A percentile compares a stretch with the other conserved stretches of the same genome.
Conservation (phyloP, 73 alveolate genomes). For the Blepharisma stoltei region DNA sequence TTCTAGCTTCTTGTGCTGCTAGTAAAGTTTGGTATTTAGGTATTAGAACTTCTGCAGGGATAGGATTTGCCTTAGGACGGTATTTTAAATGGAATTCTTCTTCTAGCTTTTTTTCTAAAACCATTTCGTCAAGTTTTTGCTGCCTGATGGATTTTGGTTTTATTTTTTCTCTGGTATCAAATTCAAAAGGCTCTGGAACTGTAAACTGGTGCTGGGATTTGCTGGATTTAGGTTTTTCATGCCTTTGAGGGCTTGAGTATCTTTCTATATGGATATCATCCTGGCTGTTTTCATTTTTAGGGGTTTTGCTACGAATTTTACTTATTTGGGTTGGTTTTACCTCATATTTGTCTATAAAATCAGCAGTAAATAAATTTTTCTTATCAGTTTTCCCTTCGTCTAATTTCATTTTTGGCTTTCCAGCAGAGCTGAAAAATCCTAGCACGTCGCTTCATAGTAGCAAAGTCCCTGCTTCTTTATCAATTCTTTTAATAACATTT, state of each 20-base stretch:
- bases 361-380: neutral
- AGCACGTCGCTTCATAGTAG: neutral
- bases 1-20: constrained; percentile 52
- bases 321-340: neutral
- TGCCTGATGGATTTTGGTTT: constrained; percentile 50
- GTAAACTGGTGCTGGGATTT: constrained; percentile 29
- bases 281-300: no score
- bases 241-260: no score
- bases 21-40: constrained; percentile 51
- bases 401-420: neutral
- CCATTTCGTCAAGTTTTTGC: constrained; percentile 52
- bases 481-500: neutral
- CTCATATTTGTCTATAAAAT: neutral
- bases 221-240: no score
- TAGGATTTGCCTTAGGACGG: constrained; percentile 46
- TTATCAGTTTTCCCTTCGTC: neutral
- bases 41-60: constrained; percentile 52
- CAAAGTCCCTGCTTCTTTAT: constrained; percentile 1
- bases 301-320: no score
- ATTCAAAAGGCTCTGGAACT: constrained; percentile 61
- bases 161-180: constrained; percentile 54
- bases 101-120: constrained; percentile 44
- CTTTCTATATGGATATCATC: no score
- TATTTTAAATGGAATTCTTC: constrained; percentile 49
- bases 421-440: neutral